Conservation (phyloP, 129 eudicot genomes). For the Silybum marianum region DNA sequence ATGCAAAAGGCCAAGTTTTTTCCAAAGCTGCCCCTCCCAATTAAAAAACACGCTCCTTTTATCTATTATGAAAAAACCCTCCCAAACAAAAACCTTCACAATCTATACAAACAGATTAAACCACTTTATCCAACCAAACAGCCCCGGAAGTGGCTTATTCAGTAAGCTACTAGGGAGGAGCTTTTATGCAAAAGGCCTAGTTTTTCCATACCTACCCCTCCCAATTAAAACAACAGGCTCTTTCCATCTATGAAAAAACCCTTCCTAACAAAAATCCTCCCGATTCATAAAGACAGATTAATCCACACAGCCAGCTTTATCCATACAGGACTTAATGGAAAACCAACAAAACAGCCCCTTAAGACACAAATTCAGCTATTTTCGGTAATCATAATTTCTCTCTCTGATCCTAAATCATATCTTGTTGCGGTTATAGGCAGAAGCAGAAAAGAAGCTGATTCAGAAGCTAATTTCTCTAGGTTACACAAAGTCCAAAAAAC, state of each 20-base stretch:
- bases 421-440: slow-evolving; percentile 44
- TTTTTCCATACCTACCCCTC: background rate
- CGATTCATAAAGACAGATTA: background rate
- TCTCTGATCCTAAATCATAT: background rate
- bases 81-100: no score
- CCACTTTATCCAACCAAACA: no score
- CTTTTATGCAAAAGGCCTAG: background rate
- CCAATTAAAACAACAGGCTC: background rate
- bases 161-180: background rate
- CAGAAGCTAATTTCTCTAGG: slow-evolving; percentile 79
- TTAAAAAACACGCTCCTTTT: no score
- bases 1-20: no score
- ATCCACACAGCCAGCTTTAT: background rate
- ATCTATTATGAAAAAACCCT: no score
- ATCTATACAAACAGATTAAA: no score
- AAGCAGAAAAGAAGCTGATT: slow-evolving; percentile 74
- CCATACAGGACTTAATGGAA: background rate
- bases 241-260: background rate
- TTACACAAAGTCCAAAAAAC: slow-evolving; percentile 59
- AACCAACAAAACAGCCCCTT: background rate
- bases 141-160: background rate
- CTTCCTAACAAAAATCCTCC: background rate
- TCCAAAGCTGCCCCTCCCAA: no score
- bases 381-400: background rate
- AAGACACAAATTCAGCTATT: background rate